Conservation (phyloP, 176 grass and related monocot genomes). For the Aegilops bicornis region DNA sequence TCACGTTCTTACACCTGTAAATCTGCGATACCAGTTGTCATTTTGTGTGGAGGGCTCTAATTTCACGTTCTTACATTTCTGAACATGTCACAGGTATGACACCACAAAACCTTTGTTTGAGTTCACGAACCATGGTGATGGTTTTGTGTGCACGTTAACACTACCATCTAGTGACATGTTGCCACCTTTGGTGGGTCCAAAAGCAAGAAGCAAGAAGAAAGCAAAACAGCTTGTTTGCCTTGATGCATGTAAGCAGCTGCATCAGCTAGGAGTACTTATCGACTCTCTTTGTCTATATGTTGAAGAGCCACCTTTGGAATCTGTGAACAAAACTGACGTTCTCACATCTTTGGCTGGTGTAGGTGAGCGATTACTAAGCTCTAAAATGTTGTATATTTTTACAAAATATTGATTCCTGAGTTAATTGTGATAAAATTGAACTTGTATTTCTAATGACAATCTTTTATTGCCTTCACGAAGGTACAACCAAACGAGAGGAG, state of each 20-base stretch:
- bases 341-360: slow-evolving; percentile 39
- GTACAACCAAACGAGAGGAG: slow-evolving; percentile 89
- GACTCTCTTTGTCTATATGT: slow-evolving; percentile 54
- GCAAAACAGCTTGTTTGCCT: slow-evolving; percentile 79
- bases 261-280: slow-evolving; percentile 67
- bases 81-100: slow-evolving; percentile 39
- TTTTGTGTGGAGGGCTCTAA: not conserved
- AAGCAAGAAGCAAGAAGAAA: slow-evolving; percentile 55
- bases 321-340: slow-evolving; percentile 18
- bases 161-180: slow-evolving; percentile 62
- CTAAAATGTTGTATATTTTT: slow-evolving; percentile 14
- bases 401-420: slow-evolving; percentile 6
- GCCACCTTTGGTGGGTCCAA: slow-evolving; percentile 52
- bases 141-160: slow-evolving; percentile 60
- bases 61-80: not conserved
- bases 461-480: slow-evolving; percentile 35
- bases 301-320: slow-evolving; percentile 29
- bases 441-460: not conserved
- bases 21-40: not conserved
- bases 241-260: slow-evolving; percentile 85
- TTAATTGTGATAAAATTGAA: slow-evolving; percentile 6
- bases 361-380: slow-evolving; percentile 45
- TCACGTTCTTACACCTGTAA: not conserved
- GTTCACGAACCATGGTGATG: slow-evolving; percentile 42
- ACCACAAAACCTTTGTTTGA: slow-evolving; percentile 56